Evolutionary conservation across 768 basidiomycete species (phyloP).

Genomic region (Auricularia sp.): DNA sequence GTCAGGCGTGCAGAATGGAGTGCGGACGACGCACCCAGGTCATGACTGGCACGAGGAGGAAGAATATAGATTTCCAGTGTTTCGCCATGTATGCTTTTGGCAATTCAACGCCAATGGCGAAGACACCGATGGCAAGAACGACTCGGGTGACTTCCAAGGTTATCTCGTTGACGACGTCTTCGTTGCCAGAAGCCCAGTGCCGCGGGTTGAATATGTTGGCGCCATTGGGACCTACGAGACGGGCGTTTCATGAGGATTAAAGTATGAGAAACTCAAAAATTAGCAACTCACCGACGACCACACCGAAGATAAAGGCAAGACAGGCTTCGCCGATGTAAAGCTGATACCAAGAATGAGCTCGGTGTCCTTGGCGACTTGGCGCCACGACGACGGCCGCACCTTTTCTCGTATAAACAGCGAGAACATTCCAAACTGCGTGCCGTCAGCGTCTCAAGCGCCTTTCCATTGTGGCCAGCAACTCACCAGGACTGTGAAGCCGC

Average conservation of each 20-base stretch:
- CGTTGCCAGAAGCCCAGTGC: constrained; percentile 46
- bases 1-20: constrained; percentile 2
- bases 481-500: constrained; percentile 72
- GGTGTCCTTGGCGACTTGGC: background rate
- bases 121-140: constrained; percentile 92
- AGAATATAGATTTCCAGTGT: constrained; percentile 88
- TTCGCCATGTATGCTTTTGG: constrained; percentile 89
- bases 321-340: constrained; percentile 94
- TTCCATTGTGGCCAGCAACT: constrained; percentile 16
- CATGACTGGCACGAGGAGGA: constrained; percentile 76
- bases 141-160: constrained; percentile 86
- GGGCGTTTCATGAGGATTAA: constrained; percentile 6
- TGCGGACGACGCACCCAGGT: constrained; percentile 51
- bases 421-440: constrained; percentile 81
- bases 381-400: constrained; percentile 28
- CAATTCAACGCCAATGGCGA: constrained; percentile 95
- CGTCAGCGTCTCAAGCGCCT: background rate
- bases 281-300: constrained; percentile 50
- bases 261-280: constrained; percentile 1
- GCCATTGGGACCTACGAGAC: constrained; percentile 57
- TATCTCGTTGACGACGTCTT: constrained; percentile 52
- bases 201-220: constrained; percentile 75
- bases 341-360: constrained; percentile 22
- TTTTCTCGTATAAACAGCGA: constrained; percentile 84
- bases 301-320: constrained; percentile 88